Evolutionary conservation across 2,329 filamentous ascomycete genomes (phyloP).

Genomic region (Rosellinia necatrix): DNA sequence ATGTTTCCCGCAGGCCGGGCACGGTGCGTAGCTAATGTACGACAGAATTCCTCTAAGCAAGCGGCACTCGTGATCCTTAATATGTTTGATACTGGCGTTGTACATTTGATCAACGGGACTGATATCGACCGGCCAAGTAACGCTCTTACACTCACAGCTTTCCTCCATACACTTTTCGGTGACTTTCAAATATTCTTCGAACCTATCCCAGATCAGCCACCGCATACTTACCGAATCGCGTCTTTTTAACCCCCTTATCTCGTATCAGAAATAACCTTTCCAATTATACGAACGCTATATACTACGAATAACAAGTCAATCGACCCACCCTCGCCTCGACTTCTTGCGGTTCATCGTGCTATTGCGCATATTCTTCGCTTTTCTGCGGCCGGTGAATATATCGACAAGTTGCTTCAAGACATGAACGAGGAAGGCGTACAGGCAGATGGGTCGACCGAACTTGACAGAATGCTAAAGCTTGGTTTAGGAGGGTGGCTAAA

Average conservation of each 20-base stretch:
- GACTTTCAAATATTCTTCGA: slow-evolving; percentile 41
- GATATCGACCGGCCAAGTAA: slow-evolving; percentile 48
- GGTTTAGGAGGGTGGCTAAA: slow-evolving; percentile 11
- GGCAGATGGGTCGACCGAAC: slow-evolving; percentile 27
- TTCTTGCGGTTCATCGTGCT: slow-evolving; percentile 41
- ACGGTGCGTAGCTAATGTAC: slow-evolving; percentile 13
- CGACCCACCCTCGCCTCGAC: slow-evolving; percentile 40
- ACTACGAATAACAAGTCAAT: slow-evolving; percentile 34
- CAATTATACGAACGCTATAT: slow-evolving; percentile 38
- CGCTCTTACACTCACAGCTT: slow-evolving; percentile 42
- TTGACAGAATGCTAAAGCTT: slow-evolving; percentile 17
- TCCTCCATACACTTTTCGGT: slow-evolving; percentile 40
- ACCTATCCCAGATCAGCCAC: slow-evolving; percentile 22
- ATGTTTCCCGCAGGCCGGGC: neutral
- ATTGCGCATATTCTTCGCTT: slow-evolving; percentile 21
- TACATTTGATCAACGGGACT: slow-evolving; percentile 44
- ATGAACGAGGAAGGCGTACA: slow-evolving; percentile 18
- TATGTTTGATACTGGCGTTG: slow-evolving; percentile 47
- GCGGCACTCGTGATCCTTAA: slow-evolving; percentile 45
- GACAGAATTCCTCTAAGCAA: slow-evolving; percentile 36
- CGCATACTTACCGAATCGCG: slow-evolving; percentile 35
- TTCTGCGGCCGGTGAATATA: neutral
- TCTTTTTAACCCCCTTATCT: slow-evolving; percentile 11
- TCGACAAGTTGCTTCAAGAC: slow-evolving; percentile 8
- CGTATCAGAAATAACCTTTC: slow-evolving; percentile 25